Evolutionary conservation across 306 rosid species (phyloP), one percentile per base, ranked within the genome.

Genomic region (Vigna radiata): DNA sequence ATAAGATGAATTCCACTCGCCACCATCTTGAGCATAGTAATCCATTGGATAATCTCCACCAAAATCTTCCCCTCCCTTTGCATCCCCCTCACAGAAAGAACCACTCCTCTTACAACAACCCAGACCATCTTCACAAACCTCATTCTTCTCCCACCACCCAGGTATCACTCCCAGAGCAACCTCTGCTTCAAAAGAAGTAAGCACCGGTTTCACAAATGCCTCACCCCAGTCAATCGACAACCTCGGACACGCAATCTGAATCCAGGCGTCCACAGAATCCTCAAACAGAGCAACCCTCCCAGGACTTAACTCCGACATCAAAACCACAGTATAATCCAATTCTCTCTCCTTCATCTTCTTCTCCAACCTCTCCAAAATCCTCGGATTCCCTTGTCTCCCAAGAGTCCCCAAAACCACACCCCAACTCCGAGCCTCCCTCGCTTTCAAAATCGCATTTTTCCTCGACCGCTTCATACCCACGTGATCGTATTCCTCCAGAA

Each of bases 191-290:
- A 91, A 94, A 16, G 98, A 84, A 61, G 91, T 94, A 73, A 94
- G 83, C 46, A 94, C 93, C 0, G 98, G 98, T 81, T 94, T 94
- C 8, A 58, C 67, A 76, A 94, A 94, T 0, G 96, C 97, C 56
- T 94, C 97, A 0, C 98, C 98, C 98, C 98, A 91, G 46, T 94
- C 97, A 59, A 94, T 94, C 6, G 98, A 94, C 48, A 94, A 78
- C 62, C 98, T 77, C 69, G 97, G 97, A 69, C 97, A 91, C 29
- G 98, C 97, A 75, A 75, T 19, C 21, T 94, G 98, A 80, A 94
- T 87, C 97, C 98, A 94, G n/a, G 96, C 93, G 83, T 91, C 97
- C 16, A 94, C 78, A 1, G 98, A 85, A 68, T 91, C 97, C 80
- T 86, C 96, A 64, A 91, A 94, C 80, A 91, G 47, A 5, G 86